A percentile compares a stretch with the other conserved stretches of the same genome.
Evolutionary conservation across 2,329 filamentous ascomycete genomes (phyloP).

Genomic region (Ceratocystis cacaofunesta): DNA sequence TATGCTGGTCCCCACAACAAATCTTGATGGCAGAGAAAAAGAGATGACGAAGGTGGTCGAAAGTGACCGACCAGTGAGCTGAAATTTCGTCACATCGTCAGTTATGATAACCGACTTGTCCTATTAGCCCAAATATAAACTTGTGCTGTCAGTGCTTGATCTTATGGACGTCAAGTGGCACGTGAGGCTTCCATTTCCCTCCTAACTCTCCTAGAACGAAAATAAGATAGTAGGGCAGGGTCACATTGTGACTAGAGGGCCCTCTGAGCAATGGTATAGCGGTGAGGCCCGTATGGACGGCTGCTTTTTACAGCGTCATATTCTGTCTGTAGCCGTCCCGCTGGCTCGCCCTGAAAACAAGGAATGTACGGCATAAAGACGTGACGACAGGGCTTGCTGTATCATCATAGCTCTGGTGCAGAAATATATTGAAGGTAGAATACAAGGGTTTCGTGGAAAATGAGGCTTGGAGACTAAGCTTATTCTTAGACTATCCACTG

Average conservation of each 20-base stretch:
- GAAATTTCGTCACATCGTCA: not conserved
- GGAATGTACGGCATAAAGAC: not conserved
- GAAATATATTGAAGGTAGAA: no score
- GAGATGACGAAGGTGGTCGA: not conserved
- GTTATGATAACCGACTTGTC: not conserved
- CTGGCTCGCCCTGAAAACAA: not conserved
- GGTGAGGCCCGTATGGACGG: not conserved
- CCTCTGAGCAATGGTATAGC: not conserved
- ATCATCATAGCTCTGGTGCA: not conserved
- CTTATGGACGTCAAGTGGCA: not conserved
- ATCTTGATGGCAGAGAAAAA: not conserved
- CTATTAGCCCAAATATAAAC: not conserved
- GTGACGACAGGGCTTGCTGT: not conserved
- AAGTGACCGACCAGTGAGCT: not conserved
- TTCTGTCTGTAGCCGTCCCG: not conserved
- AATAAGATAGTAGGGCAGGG: not conserved
- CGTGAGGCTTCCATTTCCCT: not conserved
- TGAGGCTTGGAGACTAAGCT: not conserved
- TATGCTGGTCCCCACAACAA: not conserved
- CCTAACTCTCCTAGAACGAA: not conserved
- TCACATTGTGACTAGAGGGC: not conserved
- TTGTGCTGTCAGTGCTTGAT: not conserved
- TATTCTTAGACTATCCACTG: not conserved
- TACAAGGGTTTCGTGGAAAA: no score
- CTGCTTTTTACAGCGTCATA: not conserved